Evolutionary conservation across 1,284 basidiomycete species (phyloP), one percentile per base, ranked within the genome.

Genomic region (Coriolopsis trogii): DNA sequence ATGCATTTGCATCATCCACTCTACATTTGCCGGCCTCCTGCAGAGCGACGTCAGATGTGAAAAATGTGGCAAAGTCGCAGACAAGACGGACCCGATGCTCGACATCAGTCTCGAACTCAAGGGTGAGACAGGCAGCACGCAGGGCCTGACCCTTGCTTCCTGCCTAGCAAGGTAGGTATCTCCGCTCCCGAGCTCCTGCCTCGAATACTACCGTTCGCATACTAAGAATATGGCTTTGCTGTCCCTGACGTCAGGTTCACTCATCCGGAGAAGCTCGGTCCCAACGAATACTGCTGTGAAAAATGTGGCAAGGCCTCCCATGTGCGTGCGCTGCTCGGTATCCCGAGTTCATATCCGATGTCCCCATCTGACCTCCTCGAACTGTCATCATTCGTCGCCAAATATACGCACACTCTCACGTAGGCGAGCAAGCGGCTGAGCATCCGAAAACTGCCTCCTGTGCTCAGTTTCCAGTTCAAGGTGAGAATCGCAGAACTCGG

Each of bases 381-480:
- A 30, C 44, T 36, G 43, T 38, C 46, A 30, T 46, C 46, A n/a
- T n/a, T n/a, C 21, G 29, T 49, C 33, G 51, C 59, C 59, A 49
- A 54, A 26, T 34, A 20, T 53, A 34, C 49, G 23, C 18, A 16
- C 20, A 13, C 6, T 43, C 28, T 23, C 34, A 29, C 39, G n/a
- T 55, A 90, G 82, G 90, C 89, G 0, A 91, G 81, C 60, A 95
- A 95, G 66, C 87, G 92, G 38, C 72, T 98, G 45, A 91, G 86
- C 58, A 86, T 98, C 61, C 83, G 82, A 49, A 88, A 88, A 56
- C 77, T 99, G 4, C 95, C 96, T 0, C 90, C 93, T 0, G 93
- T 97, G 0, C 76, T 99, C 39, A 93, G 91, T 61, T 93, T 98
- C 62, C 96, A 98, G 69, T 89, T 99, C 73, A 99, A 98, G 80